Conservation (phyloP, 148 eudicot species). For the Salicornia ramosissima region DNA sequence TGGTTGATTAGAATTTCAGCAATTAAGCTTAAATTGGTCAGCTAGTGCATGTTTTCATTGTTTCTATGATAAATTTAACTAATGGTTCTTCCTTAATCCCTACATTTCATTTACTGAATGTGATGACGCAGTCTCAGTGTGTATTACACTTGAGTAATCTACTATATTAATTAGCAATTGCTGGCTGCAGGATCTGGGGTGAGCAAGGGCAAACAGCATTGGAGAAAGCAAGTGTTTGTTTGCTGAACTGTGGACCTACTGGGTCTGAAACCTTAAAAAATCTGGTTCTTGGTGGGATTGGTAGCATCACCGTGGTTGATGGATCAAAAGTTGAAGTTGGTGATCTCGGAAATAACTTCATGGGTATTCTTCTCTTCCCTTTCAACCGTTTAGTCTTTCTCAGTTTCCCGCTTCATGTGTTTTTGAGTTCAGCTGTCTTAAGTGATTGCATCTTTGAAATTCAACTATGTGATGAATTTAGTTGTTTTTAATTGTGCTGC, state of each 20-base stretch:
- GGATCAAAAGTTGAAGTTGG: conserved; percentile 83
- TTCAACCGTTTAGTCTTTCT: conserved; percentile 8
- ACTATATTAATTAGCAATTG: not conserved
- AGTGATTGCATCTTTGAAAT: not conserved
- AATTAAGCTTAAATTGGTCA: not conserved
- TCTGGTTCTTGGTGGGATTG: conserved; percentile 92
- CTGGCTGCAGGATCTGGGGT: conserved; percentile 85
- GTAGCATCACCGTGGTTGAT: conserved; percentile 82
- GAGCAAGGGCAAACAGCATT: conserved; percentile 96
- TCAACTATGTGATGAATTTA: not conserved
- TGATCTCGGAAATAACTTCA: conserved; percentile 91
- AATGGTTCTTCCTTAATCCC: too few species aligned
- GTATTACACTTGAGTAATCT: not conserved
- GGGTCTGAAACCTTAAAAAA: conserved; percentile 91
- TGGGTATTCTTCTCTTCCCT: conserved; percentile 50
- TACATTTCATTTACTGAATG: conserved; percentile 4
- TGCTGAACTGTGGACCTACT: conserved; percentile 94
- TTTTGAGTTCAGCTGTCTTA: not conserved
- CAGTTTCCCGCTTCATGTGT: not conserved
- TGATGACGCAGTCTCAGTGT: too few species aligned
- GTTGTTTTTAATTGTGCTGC: not conserved
- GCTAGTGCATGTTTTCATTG: too few species aligned
- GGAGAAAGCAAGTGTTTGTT: conserved; percentile 87
- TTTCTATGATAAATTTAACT: too few species aligned
- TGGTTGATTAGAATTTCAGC: not conserved